Evolutionary conservation across 2,329 filamentous ascomycete genomes (phyloP).

Genomic region (Epichloe bromicola): DNA sequence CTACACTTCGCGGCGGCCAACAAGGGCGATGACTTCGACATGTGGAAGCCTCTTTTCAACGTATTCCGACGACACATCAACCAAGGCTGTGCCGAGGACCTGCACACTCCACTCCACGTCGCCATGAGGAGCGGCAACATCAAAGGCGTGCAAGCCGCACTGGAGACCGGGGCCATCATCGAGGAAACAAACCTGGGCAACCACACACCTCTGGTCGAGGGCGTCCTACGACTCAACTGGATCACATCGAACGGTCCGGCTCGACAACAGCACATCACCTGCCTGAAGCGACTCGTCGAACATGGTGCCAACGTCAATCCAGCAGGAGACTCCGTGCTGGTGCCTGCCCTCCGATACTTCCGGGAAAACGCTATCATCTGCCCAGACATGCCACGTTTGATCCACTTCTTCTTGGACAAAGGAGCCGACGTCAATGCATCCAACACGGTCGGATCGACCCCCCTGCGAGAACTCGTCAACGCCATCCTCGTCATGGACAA

Average conservation of each 20-base stretch:
- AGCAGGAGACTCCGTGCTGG: background rate
- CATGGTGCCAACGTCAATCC: background rate
- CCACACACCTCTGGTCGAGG: background rate
- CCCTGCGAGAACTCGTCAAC: background rate
- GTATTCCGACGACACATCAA: background rate
- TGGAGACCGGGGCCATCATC: background rate
- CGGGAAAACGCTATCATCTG: background rate
- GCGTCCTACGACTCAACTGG: background rate
- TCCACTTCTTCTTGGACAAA: background rate
- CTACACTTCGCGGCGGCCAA: background rate
- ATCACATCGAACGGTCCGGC: too few relatives aligned
- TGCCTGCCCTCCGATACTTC: background rate
- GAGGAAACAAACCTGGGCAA: background rate
- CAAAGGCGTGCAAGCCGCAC: background rate
- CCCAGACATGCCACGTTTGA: background rate
- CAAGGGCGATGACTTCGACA: background rate
- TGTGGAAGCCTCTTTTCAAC: background rate
- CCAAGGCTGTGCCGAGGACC: background rate
- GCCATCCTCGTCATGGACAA: background rate
- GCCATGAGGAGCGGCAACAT: background rate
- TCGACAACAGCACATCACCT: background rate
- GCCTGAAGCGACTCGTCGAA: background rate
- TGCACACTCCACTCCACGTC: background rate
- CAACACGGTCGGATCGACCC: background rate
- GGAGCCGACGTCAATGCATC: slow-evolving; percentile 1